Percentiles rank a stretch among this genome's conserved stretches.
Conservation (phyloP, 1,284 basidiomycete genomes). For the Pseudozyma tsukubaensis region DNA sequence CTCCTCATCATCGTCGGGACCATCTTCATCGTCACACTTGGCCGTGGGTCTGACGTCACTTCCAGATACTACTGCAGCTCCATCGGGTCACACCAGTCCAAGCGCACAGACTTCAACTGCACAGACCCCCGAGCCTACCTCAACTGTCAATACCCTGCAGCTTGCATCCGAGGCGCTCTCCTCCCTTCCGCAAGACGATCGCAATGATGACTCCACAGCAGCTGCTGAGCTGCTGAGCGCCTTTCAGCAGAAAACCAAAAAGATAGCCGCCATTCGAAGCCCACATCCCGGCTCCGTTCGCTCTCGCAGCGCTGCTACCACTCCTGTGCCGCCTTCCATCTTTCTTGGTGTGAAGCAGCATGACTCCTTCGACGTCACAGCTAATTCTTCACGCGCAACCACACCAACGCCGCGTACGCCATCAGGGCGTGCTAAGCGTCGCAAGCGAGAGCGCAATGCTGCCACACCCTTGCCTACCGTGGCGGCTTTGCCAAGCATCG, state of each 20-base stretch:
- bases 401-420: constrained; percentile 28
- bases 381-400: constrained; percentile 34
- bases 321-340: constrained; percentile 31
- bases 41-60: neutral
- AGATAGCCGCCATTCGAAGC: constrained; percentile 38
- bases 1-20: too few species aligned
- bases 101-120: constrained; percentile 19
- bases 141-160: constrained; percentile 33
- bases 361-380: constrained; percentile 29
- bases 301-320: constrained; percentile 38
- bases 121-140: constrained; percentile 20
- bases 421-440: constrained; percentile 30
- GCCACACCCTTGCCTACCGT: constrained; percentile 5
- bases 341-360: constrained; percentile 13
- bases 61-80: constrained; percentile 10
- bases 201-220: constrained; percentile 4
- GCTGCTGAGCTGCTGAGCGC: constrained; percentile 30
- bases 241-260: constrained; percentile 31
- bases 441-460: constrained; percentile 32
- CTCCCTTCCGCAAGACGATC: constrained; percentile 11
- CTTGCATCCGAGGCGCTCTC: constrained; percentile 39
- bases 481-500: constrained; percentile 33
- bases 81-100: constrained; percentile 21
- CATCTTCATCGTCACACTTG: neutral
- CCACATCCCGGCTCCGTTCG: constrained; percentile 27